Conservation (phyloP, 2,329 filamentous ascomycete species). For the Rhynchosporium secalis region DNA sequence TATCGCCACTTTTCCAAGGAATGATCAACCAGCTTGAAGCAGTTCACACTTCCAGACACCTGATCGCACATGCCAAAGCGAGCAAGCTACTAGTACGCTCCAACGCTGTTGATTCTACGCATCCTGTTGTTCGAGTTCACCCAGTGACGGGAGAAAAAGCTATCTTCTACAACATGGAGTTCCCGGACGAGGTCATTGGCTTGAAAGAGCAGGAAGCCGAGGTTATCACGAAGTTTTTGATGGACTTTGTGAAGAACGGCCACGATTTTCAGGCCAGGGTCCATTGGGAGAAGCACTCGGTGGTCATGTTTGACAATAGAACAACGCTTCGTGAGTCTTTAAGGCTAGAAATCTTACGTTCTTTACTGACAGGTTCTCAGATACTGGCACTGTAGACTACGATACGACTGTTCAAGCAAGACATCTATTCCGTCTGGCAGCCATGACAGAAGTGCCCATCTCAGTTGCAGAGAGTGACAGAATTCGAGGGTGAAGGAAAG, state of each 20-base stretch:
- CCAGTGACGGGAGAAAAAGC: conserved; percentile 73
- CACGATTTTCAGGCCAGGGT: conserved; percentile 72
- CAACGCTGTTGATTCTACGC: conserved; percentile 61
- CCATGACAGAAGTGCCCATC: conserved; percentile 51
- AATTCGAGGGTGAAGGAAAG: conserved; percentile 7
- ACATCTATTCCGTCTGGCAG: conserved; percentile 52
- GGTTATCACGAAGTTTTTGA: conserved; percentile 63
- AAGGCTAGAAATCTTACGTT: background rate
- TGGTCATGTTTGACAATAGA: conserved; percentile 53
- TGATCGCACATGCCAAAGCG: conserved; percentile 54
- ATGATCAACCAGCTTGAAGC: conserved; percentile 60
- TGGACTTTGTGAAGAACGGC: conserved; percentile 64
- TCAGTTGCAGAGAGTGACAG: conserved; percentile 40
- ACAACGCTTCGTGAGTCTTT: conserved; percentile 46
- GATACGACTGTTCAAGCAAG: conserved; percentile 48
- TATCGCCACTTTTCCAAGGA: conserved; percentile 39
- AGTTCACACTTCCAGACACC: conserved; percentile 59
- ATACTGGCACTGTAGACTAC: conserved; percentile 53
- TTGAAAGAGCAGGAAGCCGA: conserved; percentile 69
- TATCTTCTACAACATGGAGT: conserved; percentile 68
- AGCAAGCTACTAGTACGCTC: conserved; percentile 63
- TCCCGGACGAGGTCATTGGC: conserved; percentile 67
- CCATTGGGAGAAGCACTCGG: conserved; percentile 57
- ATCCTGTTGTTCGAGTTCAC: conserved; percentile 69
- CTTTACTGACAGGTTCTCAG: conserved; percentile 35